Conservation (phyloP, 805 yeast species). For the Suhomyces prunicola region DNA sequence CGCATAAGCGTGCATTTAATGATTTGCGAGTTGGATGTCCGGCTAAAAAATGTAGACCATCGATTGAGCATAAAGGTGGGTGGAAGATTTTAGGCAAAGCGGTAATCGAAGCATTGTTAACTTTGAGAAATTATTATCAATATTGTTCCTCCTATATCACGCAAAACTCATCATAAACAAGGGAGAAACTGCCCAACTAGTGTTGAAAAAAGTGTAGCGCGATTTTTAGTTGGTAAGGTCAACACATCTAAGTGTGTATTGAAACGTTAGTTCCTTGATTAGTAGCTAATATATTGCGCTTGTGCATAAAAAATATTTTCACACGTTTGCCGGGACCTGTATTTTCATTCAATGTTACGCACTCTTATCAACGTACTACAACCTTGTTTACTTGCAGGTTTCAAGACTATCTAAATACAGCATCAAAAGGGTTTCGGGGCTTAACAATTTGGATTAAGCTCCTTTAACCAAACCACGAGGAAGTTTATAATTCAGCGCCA, state of each 20-base stretch:
- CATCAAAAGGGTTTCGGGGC: not conserved
- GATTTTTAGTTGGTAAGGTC: not conserved
- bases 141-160: not conserved
- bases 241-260: not conserved
- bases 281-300: not conserved
- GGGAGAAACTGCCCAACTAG: not conserved
- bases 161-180: not conserved
- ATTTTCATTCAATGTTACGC: not conserved
- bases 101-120: not conserved
- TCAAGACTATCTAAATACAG: not conserved
- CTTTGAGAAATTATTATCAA: too few species aligned
- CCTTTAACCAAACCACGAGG: not conserved
- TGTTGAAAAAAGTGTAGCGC: not conserved
- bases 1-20: not conserved
- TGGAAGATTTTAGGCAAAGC: not conserved
- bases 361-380: not conserved
- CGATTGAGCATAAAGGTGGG: not conserved
- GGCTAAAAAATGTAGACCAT: not conserved
- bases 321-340: not conserved
- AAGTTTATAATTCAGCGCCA: not conserved
- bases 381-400: not conserved
- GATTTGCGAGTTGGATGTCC: not conserved
- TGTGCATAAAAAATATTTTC: not conserved
- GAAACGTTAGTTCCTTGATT: not conserved
- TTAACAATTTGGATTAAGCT: not conserved